A percentile compares a stretch with the other conserved stretches of the same genome.
Evolutionary conservation across 139 green algal species (phyloP).

Genomic region (Trebouxia sp.): DNA sequence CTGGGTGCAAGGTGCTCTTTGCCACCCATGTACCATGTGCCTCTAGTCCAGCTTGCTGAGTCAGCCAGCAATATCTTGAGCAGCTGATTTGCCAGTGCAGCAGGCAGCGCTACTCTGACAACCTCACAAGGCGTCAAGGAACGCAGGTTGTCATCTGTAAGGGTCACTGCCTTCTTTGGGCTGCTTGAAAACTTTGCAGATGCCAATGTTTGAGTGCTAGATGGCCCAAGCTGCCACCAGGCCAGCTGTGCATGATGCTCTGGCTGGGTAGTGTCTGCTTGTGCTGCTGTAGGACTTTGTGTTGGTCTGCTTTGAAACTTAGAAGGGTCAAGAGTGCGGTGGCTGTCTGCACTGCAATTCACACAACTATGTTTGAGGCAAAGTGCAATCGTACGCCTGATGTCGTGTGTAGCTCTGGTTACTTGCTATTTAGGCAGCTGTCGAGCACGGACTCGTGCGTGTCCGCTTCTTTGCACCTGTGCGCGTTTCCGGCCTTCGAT

Average conservation of each 20-base stretch:
- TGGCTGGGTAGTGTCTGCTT: too few relatives aligned
- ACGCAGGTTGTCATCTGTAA: slow-evolving; percentile 29
- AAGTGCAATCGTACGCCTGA: too few relatives aligned
- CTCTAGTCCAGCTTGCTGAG: background rate
- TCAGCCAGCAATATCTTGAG: slow-evolving; percentile 20
- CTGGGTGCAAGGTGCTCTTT: slow-evolving; percentile 14
- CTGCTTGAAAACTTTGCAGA: slow-evolving; percentile 7
- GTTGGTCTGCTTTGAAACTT: too few relatives aligned
- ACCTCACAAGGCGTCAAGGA: slow-evolving; percentile 25
- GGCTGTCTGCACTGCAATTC: too few relatives aligned
- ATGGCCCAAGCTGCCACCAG: background rate
- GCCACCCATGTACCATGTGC: slow-evolving; percentile 25
- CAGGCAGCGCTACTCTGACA: slow-evolving; percentile 32
- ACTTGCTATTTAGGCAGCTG: too few relatives aligned
- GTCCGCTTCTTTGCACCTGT: too few relatives aligned
- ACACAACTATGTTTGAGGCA: too few relatives aligned
- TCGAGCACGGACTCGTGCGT: too few relatives aligned
- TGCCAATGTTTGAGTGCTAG: background rate
- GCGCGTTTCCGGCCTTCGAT: too few relatives aligned
- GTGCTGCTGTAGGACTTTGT: too few relatives aligned
- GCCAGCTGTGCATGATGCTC: background rate
- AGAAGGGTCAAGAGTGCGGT: too few relatives aligned
- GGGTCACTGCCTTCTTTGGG: background rate
- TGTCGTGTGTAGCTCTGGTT: too few relatives aligned
- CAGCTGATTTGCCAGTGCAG: slow-evolving; percentile 21